Conservation (phyloP, 192 early-diverging fungal genomes). For the Gonapodya prolifera region DNA sequence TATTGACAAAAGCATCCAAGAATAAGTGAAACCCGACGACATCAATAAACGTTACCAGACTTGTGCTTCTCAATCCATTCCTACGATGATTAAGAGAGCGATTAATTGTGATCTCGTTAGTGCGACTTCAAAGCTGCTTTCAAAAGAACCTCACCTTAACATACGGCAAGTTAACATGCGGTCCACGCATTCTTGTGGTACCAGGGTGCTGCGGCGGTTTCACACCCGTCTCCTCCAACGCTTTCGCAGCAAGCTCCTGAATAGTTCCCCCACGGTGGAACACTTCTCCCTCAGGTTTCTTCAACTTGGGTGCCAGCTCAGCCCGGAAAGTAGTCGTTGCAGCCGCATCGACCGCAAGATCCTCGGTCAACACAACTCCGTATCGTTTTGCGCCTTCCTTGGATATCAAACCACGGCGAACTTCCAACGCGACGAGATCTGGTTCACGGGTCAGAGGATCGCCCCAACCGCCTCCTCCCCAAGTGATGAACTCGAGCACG, state of each 20-base stretch:
- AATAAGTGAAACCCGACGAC: background rate
- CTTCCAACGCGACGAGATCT: background rate
- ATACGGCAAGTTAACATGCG: background rate
- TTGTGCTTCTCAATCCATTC: background rate
- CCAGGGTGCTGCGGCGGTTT: background rate
- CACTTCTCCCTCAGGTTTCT: background rate
- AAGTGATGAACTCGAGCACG: background rate
- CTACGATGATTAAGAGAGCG: no score
- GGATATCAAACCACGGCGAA: background rate
- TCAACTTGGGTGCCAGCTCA: background rate
- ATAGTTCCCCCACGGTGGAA: background rate
- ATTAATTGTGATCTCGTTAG: no score
- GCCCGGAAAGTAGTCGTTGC: background rate
- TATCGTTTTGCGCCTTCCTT: background rate
- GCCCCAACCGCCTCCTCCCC: background rate
- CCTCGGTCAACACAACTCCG: background rate
- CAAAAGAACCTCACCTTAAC: no score
- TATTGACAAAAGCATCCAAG: no score
- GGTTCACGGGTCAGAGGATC: background rate
- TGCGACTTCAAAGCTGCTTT: no score
- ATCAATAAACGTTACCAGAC: background rate
- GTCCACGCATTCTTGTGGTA: background rate
- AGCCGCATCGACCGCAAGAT: background rate
- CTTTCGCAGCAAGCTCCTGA: background rate
- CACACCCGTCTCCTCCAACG: background rate